Conservation (phyloP, 257 asterid species). For the Plantago elongata region DNA sequence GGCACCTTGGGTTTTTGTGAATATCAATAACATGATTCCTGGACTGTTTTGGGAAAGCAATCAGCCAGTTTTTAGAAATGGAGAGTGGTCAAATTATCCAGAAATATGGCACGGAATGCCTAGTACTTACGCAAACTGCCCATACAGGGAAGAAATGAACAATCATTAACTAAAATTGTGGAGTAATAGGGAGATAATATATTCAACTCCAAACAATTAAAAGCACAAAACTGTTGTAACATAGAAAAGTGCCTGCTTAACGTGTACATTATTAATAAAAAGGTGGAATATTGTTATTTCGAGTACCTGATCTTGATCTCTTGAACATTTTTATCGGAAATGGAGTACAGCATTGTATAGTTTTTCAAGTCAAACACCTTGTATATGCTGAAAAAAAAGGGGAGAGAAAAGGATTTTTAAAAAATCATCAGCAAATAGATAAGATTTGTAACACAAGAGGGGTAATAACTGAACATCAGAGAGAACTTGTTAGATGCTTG, state of each 20-base stretch:
- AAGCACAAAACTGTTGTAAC: conserved; percentile 2
- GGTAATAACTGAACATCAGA: neutral
- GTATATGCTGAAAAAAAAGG: conserved; percentile 57
- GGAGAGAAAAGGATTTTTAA: conserved; percentile 9
- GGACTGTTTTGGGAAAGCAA: conserved; percentile 53
- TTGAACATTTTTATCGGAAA: conserved; percentile 82
- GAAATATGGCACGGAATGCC: too few species aligned
- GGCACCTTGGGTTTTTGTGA: conserved; percentile 57
- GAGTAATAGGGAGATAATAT: too few species aligned
- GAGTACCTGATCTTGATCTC: conserved; percentile 55
- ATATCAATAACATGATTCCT: conserved; percentile 89
- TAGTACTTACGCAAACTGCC: neutral
- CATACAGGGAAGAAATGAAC: neutral
- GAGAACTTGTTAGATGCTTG: conserved; percentile 35
- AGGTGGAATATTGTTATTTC: neutral
- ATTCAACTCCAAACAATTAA: neutral
- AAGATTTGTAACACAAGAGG: neutral
- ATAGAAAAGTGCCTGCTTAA: neutral
- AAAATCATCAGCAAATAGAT: neutral
- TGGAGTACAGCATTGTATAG: conserved; percentile 85
- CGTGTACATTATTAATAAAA: conserved; percentile 4
- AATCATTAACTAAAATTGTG: neutral
- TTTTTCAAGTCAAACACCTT: conserved; percentile 60
- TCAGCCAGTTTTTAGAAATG: neutral
- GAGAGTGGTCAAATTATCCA: too few species aligned